Percentiles rank a stretch among this genome's conserved stretches.
Conservation (phyloP, 257 asterid species). For the Solanum habrochaites region DNA sequence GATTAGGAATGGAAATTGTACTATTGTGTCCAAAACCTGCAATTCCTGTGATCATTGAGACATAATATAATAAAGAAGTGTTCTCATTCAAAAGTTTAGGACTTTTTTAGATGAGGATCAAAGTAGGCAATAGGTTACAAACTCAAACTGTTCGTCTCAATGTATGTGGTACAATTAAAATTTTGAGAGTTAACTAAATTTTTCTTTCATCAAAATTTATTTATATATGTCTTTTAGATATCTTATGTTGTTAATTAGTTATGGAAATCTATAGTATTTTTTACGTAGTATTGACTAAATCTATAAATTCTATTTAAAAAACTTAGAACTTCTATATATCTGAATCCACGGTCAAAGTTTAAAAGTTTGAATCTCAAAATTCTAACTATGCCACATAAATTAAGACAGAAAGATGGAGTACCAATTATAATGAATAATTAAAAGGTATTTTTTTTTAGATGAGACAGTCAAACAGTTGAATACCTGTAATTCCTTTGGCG, state of each 20-base stretch:
- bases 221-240: background rate
- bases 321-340: too few species aligned
- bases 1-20: conserved; percentile 1
- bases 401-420: background rate
- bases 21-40: conserved; percentile 1
- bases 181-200: background rate
- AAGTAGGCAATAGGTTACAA: too few species aligned
- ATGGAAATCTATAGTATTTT: too few species aligned
- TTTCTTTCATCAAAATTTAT: too few species aligned
- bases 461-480: background rate
- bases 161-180: background rate
- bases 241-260: too few species aligned
- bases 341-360: background rate
- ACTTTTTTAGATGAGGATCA: too few species aligned
- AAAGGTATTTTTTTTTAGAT: background rate
- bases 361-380: background rate
- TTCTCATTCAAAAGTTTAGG: too few species aligned
- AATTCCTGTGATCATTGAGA: background rate
- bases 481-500: background rate
- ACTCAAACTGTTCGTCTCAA: too few species aligned
- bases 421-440: background rate
- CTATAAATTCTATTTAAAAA: too few species aligned
- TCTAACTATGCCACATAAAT: background rate
- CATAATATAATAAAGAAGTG: too few species aligned
- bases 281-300: too few species aligned